Base-by-base conservation (phyloP, 345 rosid species). In the Populus nigra region DNA sequence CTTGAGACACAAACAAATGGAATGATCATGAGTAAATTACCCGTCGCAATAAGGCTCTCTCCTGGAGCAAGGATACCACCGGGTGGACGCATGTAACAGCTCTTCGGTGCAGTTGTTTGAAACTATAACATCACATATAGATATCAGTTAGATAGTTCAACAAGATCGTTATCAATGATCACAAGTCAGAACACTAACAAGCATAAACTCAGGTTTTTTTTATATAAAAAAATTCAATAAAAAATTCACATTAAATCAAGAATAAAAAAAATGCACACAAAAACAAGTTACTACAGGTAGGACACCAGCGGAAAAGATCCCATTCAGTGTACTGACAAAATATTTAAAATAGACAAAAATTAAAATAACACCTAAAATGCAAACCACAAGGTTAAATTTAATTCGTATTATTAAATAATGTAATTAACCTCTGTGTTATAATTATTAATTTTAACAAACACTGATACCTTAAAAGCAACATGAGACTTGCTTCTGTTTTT, bases 401-500 rank as follows among this genome's bases (percentile, higher is more conserved):
- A 27, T 11, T 7, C 27, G 27, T 16, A 41, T 27, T 61, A 73
- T 57, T 35, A 11, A 49, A n/a, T 38, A 57, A 35, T 20, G 20
- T 41, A 35, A 45, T 67, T 66, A 66, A 35, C 25, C 16, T 33
- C 59, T 50, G 20, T 0, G 29, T 53, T 65, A 18, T 36, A n/a
- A 23, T 53, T 13, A 23, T 35, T 17, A 74, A 41, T 39, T 27
- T 1, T 63, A 72, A 0, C 1, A 66, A 69, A 20, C n/a, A 8
- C 33, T 43, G 7, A 36, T 87, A 92, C 99, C 97, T 95, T 95
- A 85, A 93, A 95, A 62, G 98, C 99, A 13, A 90, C 94, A 83
- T 91, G 93, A 61, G 99, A 95, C 83, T 88, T 89, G 91, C 94
- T 93, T 20, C 88, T 90, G 80, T 95, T 95, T 76, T 92, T 93